Base-by-base conservation (phyloP, 2,329 filamentous ascomycete genomes). In the Rhynchosporium graminicola region DNA sequence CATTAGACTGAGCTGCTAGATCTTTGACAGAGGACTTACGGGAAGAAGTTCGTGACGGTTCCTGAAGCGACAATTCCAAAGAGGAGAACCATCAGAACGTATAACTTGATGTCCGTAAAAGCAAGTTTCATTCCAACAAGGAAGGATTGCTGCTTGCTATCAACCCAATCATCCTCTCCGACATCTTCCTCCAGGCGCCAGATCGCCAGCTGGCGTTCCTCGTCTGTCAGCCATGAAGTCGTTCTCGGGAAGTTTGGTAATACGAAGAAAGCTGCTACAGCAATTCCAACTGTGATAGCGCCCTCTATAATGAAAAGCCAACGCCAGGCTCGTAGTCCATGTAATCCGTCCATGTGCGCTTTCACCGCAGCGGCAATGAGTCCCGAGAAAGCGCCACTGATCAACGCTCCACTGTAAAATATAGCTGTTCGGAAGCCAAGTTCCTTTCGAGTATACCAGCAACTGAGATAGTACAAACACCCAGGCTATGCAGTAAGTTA, bases 291-390 rank as follows among this genome's bases (percentile, higher is more conserved):
- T 1, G 88, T 91, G 63, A 88, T 80, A 15, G 80, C 78, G 29
- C 88, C 88, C 73, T 91, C 88, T 45, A 91, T 85, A 59, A 91
- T 86, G 75, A 90, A 90, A 0, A 89, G 76, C 83, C 83, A 87
- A 12, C 86, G 78, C 87, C 82, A 91, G 3, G 86, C 85, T 2
- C 79, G 75, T 2, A 87, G 76, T 0, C 87, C 87, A 7, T 75
- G 76, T 0, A 75, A 75, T 1, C 83, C 80, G 63, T 88, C 80
- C 79, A 92, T 82, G 56, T 87, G 84, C n/a, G 78, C 77, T 0
- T 83, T 86, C 60, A 92, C 89, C 6, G 88, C 86, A 0, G 84
- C 84, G 1, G 83, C 80, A 43, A 88, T 83, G 8, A 87, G 74
- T 2, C 87, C 88, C 0, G 87, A 89, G 70, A 92, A 91, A 1